phyloP scores from a whole-genome alignment of 192 early-diverging fungal genomes.

The Backusella australiensis region DNA sequence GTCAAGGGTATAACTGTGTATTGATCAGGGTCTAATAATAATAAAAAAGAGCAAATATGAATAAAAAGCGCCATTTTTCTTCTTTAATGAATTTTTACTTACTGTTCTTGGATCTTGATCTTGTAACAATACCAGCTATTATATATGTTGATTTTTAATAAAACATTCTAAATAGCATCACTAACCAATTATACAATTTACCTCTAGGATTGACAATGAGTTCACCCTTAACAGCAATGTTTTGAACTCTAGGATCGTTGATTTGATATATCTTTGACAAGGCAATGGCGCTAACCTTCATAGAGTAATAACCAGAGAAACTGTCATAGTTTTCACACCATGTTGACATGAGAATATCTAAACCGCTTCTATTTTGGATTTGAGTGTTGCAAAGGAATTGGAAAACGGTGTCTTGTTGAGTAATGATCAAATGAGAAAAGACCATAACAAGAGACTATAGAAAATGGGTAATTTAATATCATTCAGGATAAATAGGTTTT shows the following conservation, averaged over 20 bases:
- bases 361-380: slow-evolving; percentile 63
- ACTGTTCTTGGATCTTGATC: slow-evolving; percentile 47
- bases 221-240: slow-evolving; percentile 79
- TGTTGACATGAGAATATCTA: slow-evolving; percentile 69
- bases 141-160: neutral
- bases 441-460: slow-evolving; percentile 75
- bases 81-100: slow-evolving; percentile 13
- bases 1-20: slow-evolving; percentile 76
- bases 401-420: slow-evolving; percentile 67
- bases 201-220: slow-evolving; percentile 55
- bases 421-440: slow-evolving; percentile 81
- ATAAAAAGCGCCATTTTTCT: neutral
- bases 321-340: slow-evolving; percentile 87
- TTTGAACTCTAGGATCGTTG: slow-evolving; percentile 62
- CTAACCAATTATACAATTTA: neutral
- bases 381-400: slow-evolving; percentile 63
- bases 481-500: neutral
- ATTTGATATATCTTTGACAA: slow-evolving; percentile 70
- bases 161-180: neutral
- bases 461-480: neutral
- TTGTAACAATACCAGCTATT: slow-evolving; percentile 53
- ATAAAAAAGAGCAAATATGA: neutral
- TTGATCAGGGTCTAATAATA: slow-evolving; percentile 74
- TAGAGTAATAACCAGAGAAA: slow-evolving; percentile 79
- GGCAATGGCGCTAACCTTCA: slow-evolving; percentile 81